A percentile compares a stretch with the other conserved stretches of the same genome.
phyloP scores from a whole-genome alignment of 2,329 filamentous ascomycete species.

The Leptoxyphium fumago region DNA sequence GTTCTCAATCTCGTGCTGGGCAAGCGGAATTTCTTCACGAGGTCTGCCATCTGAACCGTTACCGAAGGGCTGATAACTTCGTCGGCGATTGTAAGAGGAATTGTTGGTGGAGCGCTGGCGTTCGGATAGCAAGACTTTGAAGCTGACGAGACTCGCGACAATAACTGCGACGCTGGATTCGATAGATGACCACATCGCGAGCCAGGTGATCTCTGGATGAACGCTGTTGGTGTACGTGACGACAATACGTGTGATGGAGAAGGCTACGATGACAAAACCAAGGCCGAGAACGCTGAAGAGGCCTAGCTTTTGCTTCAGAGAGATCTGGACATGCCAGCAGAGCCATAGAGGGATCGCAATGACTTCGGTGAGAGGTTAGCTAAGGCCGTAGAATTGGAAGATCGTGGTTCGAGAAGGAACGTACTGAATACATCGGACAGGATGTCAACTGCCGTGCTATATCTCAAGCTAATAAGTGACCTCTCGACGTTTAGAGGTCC shows the following conservation, averaged over 20 bases:
- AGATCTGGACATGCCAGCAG: constrained; percentile 1
- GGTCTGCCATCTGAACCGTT: background rate
- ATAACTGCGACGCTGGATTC: constrained; percentile 7
- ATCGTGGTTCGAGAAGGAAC: constrained; percentile 2
- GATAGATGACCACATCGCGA: constrained; percentile 6
- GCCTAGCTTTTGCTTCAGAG: constrained; percentile 4
- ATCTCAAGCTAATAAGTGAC: constrained; percentile 5
- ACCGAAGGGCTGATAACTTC: background rate
- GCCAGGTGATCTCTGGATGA: constrained; percentile 8
- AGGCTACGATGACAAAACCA: constrained; percentile 11
- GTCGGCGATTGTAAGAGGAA: background rate
- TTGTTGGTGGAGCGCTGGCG: background rate
- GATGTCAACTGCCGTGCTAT: constrained; percentile 11
- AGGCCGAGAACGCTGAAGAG: constrained; percentile 9
- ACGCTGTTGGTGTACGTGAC: constrained; percentile 4
- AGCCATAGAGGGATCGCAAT: constrained; percentile 3
- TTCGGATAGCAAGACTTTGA: constrained; percentile 5
- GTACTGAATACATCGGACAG: constrained; percentile 9
- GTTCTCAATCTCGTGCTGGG: background rate
- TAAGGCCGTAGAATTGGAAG: background rate
- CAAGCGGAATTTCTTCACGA: background rate
- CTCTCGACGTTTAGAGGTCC: constrained; percentile 1
- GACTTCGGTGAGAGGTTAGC: background rate
- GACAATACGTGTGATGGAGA: constrained; percentile 5
- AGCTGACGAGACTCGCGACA: constrained; percentile 6